These are phyloP conservation scores for Endoconidiophora laricicola DNA, from an alignment of 2,329 filamentous ascomycete species.

Conservation along the genomic window DNA sequence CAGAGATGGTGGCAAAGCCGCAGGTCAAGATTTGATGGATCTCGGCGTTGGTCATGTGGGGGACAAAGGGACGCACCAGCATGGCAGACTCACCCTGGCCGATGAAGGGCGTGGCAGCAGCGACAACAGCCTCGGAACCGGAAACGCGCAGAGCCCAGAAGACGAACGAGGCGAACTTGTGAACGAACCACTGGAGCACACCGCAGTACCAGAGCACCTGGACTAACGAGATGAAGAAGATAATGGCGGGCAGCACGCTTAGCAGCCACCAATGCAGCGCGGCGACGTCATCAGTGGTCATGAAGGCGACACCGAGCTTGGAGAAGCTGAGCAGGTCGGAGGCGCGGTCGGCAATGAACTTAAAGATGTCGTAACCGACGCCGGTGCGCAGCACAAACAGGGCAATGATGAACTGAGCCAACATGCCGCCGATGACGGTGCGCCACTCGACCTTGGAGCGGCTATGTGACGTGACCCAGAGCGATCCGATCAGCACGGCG, in stretches of 20 bases:
- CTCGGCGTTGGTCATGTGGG: slow-evolving; percentile 73
- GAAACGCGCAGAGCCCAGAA: slow-evolving; percentile 80
- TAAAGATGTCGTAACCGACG: slow-evolving; percentile 80
- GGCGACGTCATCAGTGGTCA: slow-evolving; percentile 32
- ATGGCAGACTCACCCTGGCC: slow-evolving; percentile 89
- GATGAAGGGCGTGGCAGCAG: slow-evolving; percentile 83
- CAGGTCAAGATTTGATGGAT: slow-evolving; percentile 86
- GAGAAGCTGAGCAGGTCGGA: slow-evolving; percentile 62
- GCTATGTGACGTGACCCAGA: slow-evolving; percentile 58
- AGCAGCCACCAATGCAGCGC: slow-evolving; percentile 51
- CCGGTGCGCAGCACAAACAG: slow-evolving; percentile 72
- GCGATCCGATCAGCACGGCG: slow-evolving; percentile 45
- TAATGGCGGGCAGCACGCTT: slow-evolving; percentile 71
- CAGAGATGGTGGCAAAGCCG: slow-evolving; percentile 83
- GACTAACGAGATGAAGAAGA: slow-evolving; percentile 91
- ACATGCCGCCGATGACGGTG: slow-evolving; percentile 75
- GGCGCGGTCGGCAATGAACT: slow-evolving; percentile 65
- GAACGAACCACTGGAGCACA: slow-evolving; percentile 75
- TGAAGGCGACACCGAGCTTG: slow-evolving; percentile 52
- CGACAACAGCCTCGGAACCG: slow-evolving; percentile 84
- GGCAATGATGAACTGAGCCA: slow-evolving; percentile 74
- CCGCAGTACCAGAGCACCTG: slow-evolving; percentile 71
- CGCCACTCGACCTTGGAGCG: slow-evolving; percentile 51
- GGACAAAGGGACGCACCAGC: slow-evolving; percentile 74
- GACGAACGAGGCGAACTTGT: slow-evolving; percentile 78